These are phyloP conservation scores for Senna siamea DNA, from an alignment of 306 rosid species.

Conservation along the genomic window DNA sequence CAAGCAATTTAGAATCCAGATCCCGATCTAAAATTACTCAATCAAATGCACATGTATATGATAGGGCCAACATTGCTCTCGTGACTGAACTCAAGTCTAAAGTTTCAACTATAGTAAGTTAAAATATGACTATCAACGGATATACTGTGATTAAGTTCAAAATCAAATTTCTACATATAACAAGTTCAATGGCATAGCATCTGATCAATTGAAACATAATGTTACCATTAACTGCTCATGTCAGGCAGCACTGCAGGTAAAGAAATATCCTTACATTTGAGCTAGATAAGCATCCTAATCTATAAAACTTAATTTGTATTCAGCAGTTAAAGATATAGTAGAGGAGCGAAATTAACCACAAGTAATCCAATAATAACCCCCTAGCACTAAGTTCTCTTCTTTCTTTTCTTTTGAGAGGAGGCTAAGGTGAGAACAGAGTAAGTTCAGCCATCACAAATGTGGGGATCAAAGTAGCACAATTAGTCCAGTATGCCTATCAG, in stretches of 20 bases:
- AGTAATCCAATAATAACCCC: slow-evolving; percentile 10
- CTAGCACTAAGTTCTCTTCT: neutral
- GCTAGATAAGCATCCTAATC: neutral
- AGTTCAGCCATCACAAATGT: slow-evolving; percentile 1
- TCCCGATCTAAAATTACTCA: slow-evolving; percentile 14
- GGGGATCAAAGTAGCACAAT: neutral
- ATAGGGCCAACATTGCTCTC: slow-evolving; percentile 4
- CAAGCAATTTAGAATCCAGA: neutral
- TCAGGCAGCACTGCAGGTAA: neutral
- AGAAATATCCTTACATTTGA: neutral
- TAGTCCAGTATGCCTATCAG: neutral
- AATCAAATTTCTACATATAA: neutral
- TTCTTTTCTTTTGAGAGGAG: neutral
- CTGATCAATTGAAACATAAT: neutral
- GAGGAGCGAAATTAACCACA: neutral
- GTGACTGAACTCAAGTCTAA: neutral
- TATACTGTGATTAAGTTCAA: neutral
- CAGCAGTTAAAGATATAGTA: neutral
- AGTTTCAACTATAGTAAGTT: neutral
- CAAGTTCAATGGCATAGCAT: neutral
- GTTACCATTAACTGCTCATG: neutral
- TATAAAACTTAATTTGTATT: neutral
- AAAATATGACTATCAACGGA: neutral
- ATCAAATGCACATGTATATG: neutral
- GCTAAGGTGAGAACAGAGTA: neutral